phyloP scores from a whole-genome alignment of 1,139 yeast species.

The Taphrina deformans region DNA sequence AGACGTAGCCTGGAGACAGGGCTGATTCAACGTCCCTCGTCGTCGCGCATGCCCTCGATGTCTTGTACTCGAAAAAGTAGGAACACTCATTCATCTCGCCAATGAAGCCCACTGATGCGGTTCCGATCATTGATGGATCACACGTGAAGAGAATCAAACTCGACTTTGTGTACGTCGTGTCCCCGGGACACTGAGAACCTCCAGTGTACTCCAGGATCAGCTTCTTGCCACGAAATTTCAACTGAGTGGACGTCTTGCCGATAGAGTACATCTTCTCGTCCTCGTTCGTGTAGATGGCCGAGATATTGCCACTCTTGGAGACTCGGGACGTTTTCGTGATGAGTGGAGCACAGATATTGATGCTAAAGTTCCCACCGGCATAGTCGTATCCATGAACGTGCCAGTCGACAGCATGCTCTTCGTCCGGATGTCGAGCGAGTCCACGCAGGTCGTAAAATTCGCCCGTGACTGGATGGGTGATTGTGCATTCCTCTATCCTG shows the following conservation, averaged over 20 bases:
- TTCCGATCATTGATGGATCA: conserved; percentile 62
- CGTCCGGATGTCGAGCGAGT: conserved; percentile 32
- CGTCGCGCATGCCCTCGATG: conserved; percentile 80
- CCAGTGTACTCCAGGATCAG: conserved; percentile 66
- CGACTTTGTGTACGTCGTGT: conserved; percentile 56
- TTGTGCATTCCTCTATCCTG: conserved; percentile 27
- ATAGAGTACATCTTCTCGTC: conserved; percentile 59
- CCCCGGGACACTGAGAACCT: conserved; percentile 69
- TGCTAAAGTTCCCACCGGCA: conserved; percentile 65
- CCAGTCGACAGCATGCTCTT: conserved; percentile 50
- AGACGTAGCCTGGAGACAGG: conserved; percentile 28
- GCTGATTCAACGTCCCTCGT: conserved; percentile 26
- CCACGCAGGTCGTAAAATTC: conserved; percentile 35
- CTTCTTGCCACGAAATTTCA: conserved; percentile 69
- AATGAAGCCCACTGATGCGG: conserved; percentile 68
- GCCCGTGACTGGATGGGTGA: conserved; percentile 33
- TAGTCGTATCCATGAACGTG: conserved; percentile 68
- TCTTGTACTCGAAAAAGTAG: conserved; percentile 79
- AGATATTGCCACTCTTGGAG: conserved; percentile 58
- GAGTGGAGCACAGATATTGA: conserved; percentile 68
- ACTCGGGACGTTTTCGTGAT: conserved; percentile 48
- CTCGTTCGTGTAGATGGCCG: conserved; percentile 55
- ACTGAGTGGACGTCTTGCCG: conserved; percentile 53
- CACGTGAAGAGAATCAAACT: conserved; percentile 74
- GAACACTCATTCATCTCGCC: conserved; percentile 76